phyloP scores from a whole-genome alignment of 2,329 filamentous ascomycete genomes.

The Cytospora piceae region DNA sequence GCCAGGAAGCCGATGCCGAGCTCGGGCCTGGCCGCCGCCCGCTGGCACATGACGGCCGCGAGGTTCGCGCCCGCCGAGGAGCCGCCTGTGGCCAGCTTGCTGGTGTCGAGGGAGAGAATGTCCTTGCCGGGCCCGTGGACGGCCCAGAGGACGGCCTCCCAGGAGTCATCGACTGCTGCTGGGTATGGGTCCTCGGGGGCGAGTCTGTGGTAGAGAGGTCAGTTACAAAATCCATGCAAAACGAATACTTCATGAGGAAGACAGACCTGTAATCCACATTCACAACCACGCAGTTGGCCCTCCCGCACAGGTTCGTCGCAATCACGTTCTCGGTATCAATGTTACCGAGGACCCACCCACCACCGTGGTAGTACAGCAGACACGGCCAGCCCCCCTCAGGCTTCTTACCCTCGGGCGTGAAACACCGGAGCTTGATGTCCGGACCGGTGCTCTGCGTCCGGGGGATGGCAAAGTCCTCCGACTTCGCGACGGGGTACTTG shows the following conservation, averaged over 20 bases:
- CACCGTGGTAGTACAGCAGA: slow-evolving; percentile 61
- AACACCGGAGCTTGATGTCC: slow-evolving; percentile 51
- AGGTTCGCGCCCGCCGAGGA: slow-evolving; percentile 38
- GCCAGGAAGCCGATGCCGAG: slow-evolving; percentile 42
- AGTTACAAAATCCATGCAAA: not conserved
- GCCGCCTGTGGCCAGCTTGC: slow-evolving; percentile 35
- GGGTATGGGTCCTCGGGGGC: slow-evolving; percentile 61
- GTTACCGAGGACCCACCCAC: slow-evolving; percentile 62
- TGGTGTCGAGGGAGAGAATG: slow-evolving; percentile 45
- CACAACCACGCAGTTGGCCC: slow-evolving; percentile 56
- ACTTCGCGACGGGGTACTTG: slow-evolving; percentile 50
- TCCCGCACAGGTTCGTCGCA: slow-evolving; percentile 56
- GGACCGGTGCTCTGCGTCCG: slow-evolving; percentile 52
- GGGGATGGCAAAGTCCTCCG: slow-evolving; percentile 47
- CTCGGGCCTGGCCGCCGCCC: slow-evolving; percentile 24
- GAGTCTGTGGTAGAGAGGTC: slow-evolving; percentile 43
- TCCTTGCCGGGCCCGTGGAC: slow-evolving; percentile 37
- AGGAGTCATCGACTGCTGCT: slow-evolving; percentile 60
- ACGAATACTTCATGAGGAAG: too few species aligned
- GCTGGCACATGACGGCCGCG: slow-evolving; percentile 35
- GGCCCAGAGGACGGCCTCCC: slow-evolving; percentile 57
- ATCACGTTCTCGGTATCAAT: slow-evolving; percentile 62
- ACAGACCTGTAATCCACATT: slow-evolving; percentile 57
- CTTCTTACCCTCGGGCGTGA: slow-evolving; percentile 50
- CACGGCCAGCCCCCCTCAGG: slow-evolving; percentile 57